A percentile compares a stretch with the other conserved stretches of the same genome.
Conservation (phyloP, 1,139 yeast genomes). For the Debaryomyces subglobosus region DNA sequence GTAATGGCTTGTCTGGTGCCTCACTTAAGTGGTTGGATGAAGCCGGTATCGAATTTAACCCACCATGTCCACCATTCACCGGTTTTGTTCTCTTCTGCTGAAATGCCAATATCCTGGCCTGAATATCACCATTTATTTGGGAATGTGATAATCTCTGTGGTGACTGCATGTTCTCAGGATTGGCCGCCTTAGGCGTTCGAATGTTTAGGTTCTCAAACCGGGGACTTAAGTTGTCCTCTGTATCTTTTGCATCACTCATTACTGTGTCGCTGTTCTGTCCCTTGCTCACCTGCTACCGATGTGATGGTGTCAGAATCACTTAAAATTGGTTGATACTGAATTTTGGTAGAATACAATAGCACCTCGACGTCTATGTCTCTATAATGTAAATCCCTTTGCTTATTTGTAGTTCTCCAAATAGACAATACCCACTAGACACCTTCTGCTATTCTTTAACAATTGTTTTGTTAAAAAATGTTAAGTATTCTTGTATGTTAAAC, state of each 20-base stretch:
- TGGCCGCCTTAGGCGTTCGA: conserved; percentile 1
- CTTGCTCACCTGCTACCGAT: neutral
- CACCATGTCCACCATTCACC: conserved; percentile 1
- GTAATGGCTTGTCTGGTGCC: conserved; percentile 8
- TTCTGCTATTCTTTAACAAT: neutral
- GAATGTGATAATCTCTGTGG: conserved; percentile 22
- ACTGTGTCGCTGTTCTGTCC: neutral
- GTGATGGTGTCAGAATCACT: neutral
- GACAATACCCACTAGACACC: neutral
- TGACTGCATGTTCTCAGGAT: conserved; percentile 9
- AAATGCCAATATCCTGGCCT: conserved; percentile 74
- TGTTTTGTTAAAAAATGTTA: neutral
- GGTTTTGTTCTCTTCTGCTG: conserved; percentile 61
- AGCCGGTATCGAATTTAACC: neutral
- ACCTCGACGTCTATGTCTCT: neutral
- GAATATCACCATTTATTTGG: conserved; percentile 63
- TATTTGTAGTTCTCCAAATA: neutral
- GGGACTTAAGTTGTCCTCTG: neutral
- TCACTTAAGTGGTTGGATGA: conserved; percentile 1
- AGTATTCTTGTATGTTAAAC: neutral
- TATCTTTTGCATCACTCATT: conserved; percentile 6
- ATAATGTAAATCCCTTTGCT: neutral
- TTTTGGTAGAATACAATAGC: neutral
- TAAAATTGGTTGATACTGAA: neutral
- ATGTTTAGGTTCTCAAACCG: conserved; percentile 3